phyloP scores from a whole-genome alignment of 139 green algal genomes.

The Chlamydomonas urium region DNA sequence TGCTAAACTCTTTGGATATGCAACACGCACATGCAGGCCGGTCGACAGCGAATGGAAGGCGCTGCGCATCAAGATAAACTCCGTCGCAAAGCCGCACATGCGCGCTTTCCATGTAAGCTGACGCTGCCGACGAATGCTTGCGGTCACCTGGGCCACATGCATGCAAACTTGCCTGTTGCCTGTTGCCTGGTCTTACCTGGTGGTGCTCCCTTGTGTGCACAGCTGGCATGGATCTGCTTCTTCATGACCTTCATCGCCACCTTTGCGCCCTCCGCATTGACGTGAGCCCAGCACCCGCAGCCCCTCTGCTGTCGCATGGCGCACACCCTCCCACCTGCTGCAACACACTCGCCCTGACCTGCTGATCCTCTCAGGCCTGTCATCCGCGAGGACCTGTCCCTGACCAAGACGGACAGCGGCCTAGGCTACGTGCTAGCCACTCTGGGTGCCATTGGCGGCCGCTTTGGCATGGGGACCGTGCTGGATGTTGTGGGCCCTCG shows the following conservation, averaged over 20 bases:
- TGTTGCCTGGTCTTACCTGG: no score
- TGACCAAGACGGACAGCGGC: slow-evolving; percentile 62
- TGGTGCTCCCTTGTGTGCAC: no score
- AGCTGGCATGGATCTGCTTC: slow-evolving; percentile 84
- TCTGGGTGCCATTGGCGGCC: slow-evolving; percentile 52
- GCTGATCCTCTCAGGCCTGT: no score
- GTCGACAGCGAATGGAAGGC: slow-evolving; percentile 9
- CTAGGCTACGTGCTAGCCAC: background rate
- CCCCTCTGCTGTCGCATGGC: no score
- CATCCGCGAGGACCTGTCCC: slow-evolving; percentile 76
- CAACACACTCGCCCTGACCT: no score
- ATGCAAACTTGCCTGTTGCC: no score
- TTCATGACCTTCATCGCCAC: slow-evolving; percentile 88
- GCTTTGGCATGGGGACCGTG: slow-evolving; percentile 63
- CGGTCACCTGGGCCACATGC: no score
- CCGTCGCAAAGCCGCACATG: slow-evolving; percentile 10
- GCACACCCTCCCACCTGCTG: no score
- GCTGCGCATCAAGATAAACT: background rate
- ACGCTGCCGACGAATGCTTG: no score
- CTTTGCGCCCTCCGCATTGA: slow-evolving; percentile 63
- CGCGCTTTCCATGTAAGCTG: slow-evolving; percentile 29
- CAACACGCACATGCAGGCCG: background rate
- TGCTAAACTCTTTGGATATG: no score
- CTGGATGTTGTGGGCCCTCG: slow-evolving; percentile 72
- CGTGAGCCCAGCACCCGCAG: background rate